Evolutionary conservation across 2,329 filamentous ascomycete genomes (phyloP).

Genomic region (Cladophialophora chaetospira): DNA sequence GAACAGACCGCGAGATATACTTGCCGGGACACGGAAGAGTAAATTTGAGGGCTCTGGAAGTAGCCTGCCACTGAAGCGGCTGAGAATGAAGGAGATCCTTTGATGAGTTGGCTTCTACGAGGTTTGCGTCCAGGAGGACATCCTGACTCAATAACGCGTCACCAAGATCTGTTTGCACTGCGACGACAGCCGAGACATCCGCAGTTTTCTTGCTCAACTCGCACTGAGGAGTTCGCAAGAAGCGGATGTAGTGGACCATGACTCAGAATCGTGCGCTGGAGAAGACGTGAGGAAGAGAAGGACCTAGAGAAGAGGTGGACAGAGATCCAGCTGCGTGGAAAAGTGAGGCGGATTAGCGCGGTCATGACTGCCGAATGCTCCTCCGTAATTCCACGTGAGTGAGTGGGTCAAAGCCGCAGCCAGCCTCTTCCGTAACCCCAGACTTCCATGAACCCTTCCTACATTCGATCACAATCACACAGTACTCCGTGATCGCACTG

Average conservation of each 20-base stretch:
- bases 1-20: constrained; percentile 26
- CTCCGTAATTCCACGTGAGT: too few species aligned
- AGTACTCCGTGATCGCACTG: background rate
- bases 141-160: constrained; percentile 61
- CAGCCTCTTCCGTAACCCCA: constrained; percentile 3
- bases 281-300: constrained; percentile 1
- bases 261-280: constrained; percentile 9
- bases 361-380: background rate
- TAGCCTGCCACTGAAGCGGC: constrained; percentile 47
- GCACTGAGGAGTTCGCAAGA: constrained; percentile 63
- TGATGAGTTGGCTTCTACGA: constrained; percentile 28
- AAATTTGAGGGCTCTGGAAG: constrained; percentile 48
- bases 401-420: background rate
- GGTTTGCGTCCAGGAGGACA: constrained; percentile 40
- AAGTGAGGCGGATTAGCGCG: constrained; percentile 10
- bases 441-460: constrained; percentile 1
- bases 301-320: too few species aligned
- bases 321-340: constrained; percentile 10
- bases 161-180: constrained; percentile 69
- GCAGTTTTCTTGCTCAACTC: constrained; percentile 47
- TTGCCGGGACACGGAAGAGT: constrained; percentile 39
- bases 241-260: constrained; percentile 66
- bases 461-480: too few species aligned
- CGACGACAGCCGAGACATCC: constrained; percentile 56
- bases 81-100: constrained; percentile 45